Percentiles rank a stretch among this genome's conserved stretches.
These are phyloP conservation scores for Huntiella moniliformis DNA, from an alignment of 2,329 filamentous ascomycete species.

Conservation along the genomic window DNA sequence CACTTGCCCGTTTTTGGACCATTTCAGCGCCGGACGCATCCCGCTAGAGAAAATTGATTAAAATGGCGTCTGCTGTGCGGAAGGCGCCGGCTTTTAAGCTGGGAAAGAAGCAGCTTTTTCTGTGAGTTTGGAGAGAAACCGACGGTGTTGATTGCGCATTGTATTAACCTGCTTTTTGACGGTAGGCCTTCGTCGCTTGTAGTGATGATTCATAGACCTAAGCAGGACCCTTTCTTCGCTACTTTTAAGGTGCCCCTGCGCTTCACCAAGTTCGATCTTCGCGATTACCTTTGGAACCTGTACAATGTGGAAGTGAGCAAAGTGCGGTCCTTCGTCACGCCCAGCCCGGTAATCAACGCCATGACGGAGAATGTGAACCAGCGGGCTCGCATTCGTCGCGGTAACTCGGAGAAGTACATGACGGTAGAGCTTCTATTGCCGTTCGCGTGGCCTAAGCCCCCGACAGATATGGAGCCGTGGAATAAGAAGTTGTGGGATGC, in stretches of 20 bases:
- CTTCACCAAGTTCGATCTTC: constrained; percentile 91
- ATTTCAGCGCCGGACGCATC: background rate
- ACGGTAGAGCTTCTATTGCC: constrained; percentile 73
- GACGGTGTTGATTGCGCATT: too few relatives aligned
- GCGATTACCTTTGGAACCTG: constrained; percentile 78
- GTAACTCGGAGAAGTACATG: constrained; percentile 72
- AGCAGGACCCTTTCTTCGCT: constrained; percentile 61
- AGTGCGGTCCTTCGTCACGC: constrained; percentile 48
- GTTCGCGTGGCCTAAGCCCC: constrained; percentile 69
- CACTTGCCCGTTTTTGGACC: background rate
- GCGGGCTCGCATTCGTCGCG: constrained; percentile 34
- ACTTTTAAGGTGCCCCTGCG: constrained; percentile 78
- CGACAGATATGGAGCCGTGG: constrained; percentile 44
- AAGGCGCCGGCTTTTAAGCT: constrained; percentile 27
- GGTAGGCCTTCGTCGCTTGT: constrained; percentile 63
- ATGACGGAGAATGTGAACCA: constrained; percentile 21
- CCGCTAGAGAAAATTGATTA: constrained; percentile 3
- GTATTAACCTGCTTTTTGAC: background rate
- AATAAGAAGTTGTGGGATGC: constrained; percentile 40
- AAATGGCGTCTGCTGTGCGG: constrained; percentile 24
- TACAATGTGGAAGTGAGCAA: constrained; percentile 58
- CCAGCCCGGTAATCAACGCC: constrained; percentile 27
- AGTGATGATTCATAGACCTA: constrained; percentile 53
- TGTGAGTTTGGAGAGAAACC: constrained; percentile 24
- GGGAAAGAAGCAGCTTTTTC: constrained; percentile 34